Evolutionary conservation across 371 early-diverging fungal species (phyloP), one percentile per base, ranked within the genome.

Genomic region (Cladochytrium tenue): DNA sequence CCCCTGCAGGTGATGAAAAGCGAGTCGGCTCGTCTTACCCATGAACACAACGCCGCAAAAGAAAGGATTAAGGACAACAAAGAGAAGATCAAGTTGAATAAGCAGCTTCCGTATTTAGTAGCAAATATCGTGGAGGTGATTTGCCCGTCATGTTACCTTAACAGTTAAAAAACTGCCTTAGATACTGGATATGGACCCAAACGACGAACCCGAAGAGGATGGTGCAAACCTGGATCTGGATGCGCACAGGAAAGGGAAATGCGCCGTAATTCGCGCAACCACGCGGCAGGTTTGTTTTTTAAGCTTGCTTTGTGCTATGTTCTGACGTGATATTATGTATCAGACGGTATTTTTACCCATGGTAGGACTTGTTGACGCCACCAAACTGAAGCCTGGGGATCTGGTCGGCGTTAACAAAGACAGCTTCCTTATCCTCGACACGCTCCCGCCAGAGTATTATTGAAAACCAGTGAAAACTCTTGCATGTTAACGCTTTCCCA

Each of bases 381-480:
- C 89, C 30, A 92, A 92, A 33, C 81, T 99, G 60, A 94, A 91
- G 70, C 99, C 99, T 23, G 99, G 98, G 32, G 99, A 99, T 76
- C 86, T 98, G 36, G 96, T 99, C 73, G 99, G 99, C 71, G 95
- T 99, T n/a, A 98, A 99, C 83, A 99, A 99, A 82, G 99, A 99
- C 84, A 94, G 94, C 68, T 99, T 95, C 77, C 83, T 99, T 73
- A 91, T 99, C 62, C 88, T 99, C 74, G 99, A 99, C 66, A 96
- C 92, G 73, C 87, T 99, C 58, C 99, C 99, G 10, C 91, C 98
- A 33, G 98, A 99, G 90, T 91, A 84, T 76, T 86, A 68, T 2
- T 27, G 28, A 20, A n/a, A 32, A 10, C 57, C 4, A 57, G 7
- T 32, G 57, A 26, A 32, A 15, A 10, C 32, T 35, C 23, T 56